Percentiles rank a stretch among this genome's conserved stretches.
These are phyloP conservation scores for Tephrocybe sp. DNA, from an alignment of 768 basidiomycete species.

Conservation along the genomic window DNA sequence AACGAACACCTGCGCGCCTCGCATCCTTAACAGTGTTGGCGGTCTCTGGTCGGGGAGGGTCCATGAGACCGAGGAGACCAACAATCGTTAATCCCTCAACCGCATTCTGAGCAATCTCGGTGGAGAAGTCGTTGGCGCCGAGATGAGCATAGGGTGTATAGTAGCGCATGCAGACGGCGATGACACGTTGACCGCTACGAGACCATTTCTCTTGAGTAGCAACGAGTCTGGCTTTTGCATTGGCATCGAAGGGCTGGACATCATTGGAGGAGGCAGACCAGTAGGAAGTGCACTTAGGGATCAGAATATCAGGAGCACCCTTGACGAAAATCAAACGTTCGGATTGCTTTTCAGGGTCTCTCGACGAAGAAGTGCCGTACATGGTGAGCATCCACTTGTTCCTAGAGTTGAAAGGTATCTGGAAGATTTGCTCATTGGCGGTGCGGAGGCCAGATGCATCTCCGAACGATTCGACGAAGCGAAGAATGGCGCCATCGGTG, in stretches of 20 bases:
- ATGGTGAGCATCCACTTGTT: conserved; percentile 59
- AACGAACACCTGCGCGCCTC: conserved; percentile 46
- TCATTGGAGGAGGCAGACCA: conserved; percentile 8
- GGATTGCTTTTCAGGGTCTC: conserved; percentile 6
- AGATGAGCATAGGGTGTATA: conserved; percentile 19
- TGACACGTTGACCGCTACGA: conserved; percentile 50
- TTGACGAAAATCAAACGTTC: conserved; percentile 43
- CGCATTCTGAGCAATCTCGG: conserved; percentile 35
- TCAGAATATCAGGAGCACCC: conserved; percentile 55
- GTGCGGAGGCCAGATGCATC: conserved; percentile 17
- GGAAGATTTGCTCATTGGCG: conserved; percentile 25
- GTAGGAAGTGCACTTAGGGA: conserved; percentile 32
- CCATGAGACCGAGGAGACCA: no score
- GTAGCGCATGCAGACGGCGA: conserved; percentile 38
- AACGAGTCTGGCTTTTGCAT: conserved; percentile 16
- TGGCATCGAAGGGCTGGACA: conserved; percentile 23
- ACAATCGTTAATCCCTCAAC: conserved; percentile 35
- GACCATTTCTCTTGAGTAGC: conserved; percentile 39
- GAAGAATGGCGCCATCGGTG: conserved; percentile 52
- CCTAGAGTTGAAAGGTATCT: conserved; percentile 44
- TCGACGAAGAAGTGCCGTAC: conserved; percentile 16
- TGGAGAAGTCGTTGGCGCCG: conserved; percentile 19
- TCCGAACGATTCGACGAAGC: conserved; percentile 33
- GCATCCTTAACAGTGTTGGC: conserved; percentile 42
- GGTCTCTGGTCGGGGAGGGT: conserved; percentile 29